These are phyloP conservation scores for Butyriboletus loyo DNA, from an alignment of 768 basidiomycete genomes.

Conservation along the genomic window DNA sequence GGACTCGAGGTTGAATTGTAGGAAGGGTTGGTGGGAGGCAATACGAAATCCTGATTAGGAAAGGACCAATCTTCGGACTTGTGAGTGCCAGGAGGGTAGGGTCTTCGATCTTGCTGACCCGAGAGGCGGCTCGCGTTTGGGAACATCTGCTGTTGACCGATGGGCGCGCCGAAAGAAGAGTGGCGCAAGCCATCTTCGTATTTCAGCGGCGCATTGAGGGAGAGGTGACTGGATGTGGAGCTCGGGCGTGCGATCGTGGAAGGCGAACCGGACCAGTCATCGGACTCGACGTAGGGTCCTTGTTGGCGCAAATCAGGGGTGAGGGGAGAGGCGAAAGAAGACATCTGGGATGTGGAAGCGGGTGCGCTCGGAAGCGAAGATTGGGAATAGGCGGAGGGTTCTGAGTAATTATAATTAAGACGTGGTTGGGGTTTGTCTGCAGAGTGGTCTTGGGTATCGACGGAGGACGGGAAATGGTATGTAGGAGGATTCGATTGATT, in stretches of 20 bases:
- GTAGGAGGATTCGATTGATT: conserved; percentile 40
- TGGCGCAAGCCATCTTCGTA: conserved; percentile 73
- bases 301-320: conserved; percentile 47
- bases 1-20: conserved; percentile 33
- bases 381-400: conserved; percentile 47
- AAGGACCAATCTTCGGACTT: conserved; percentile 75
- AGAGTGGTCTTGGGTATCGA: conserved; percentile 38
- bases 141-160: conserved; percentile 61
- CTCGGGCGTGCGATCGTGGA: conserved; percentile 63
- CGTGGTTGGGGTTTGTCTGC: conserved; percentile 39
- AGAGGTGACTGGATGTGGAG: conserved; percentile 60
- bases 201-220: conserved; percentile 49
- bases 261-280: conserved; percentile 54
- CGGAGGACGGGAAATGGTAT: conserved; percentile 53
- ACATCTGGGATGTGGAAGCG: conserved; percentile 49
- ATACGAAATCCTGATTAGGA: conserved; percentile 56
- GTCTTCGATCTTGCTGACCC: conserved; percentile 65
- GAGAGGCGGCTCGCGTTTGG: conserved; percentile 68
- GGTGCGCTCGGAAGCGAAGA: conserved; percentile 52
- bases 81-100: conserved; percentile 39
- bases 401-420: conserved; percentile 41
- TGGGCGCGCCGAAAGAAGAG: conserved; percentile 59
- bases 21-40: conserved; percentile 29
- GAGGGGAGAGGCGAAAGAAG: conserved; percentile 46
- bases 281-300: conserved; percentile 42